A percentile compares a stretch with the other conserved stretches of the same genome.
Evolutionary conservation across 1,284 basidiomycete genomes (phyloP).

Genomic region (Retiboletus flavoniger): DNA sequence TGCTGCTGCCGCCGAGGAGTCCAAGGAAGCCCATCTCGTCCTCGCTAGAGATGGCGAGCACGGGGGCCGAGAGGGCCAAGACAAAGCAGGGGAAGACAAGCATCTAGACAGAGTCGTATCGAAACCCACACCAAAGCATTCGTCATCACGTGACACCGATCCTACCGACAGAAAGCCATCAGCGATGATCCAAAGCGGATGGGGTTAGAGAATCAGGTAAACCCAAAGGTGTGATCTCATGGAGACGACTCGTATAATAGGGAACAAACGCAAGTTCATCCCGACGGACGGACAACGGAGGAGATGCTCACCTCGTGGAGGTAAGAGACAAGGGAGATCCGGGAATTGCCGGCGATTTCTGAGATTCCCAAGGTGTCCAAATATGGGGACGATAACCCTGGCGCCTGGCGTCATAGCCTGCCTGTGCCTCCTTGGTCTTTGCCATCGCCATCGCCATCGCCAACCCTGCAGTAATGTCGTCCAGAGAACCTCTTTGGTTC

Average conservation of each 20-base stretch:
- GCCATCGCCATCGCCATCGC: constrained; percentile 6
- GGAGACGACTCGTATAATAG: constrained; percentile 49
- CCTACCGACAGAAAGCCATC: not conserved
- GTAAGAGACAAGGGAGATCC: constrained; percentile 4
- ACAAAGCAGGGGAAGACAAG: not conserved
- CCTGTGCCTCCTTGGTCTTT: not conserved
- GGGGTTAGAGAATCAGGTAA: constrained; percentile 35
- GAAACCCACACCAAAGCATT: not conserved
- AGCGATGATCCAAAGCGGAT: not conserved
- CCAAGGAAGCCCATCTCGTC: constrained; percentile 15
- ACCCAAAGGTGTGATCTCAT: constrained; percentile 46
- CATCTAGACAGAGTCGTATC: not conserved
- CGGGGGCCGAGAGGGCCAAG: constrained; percentile 5
- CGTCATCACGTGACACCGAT: constrained; percentile 1
- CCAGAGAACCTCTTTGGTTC: constrained; percentile 72
- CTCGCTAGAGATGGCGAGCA: not conserved
- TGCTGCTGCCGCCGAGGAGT: constrained; percentile 13
- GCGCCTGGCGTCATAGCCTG: constrained; percentile 16
- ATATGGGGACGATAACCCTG: not conserved
- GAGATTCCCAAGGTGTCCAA: not conserved
- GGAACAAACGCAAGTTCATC: constrained; percentile 49
- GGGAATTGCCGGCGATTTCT: constrained; percentile 7
- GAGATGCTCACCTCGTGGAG: not conserved
- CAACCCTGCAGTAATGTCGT: constrained; percentile 49
- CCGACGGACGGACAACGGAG: not conserved